phyloP scores from a whole-genome alignment of 2,329 filamentous ascomycete species.

The Botrytis squamosa region DNA sequence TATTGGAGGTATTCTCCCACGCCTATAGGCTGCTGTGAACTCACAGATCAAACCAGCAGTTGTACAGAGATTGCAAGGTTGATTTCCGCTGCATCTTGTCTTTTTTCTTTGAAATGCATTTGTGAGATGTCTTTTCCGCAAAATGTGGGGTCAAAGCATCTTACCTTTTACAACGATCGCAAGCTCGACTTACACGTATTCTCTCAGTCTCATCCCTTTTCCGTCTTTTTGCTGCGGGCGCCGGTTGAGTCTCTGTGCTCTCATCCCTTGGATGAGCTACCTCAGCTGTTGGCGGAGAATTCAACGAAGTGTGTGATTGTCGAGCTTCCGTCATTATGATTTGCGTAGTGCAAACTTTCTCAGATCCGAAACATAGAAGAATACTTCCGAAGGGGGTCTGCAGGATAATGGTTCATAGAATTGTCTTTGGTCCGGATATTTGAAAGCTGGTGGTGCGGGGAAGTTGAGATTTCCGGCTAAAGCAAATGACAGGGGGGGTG shows the following conservation, averaged over 20 bases:
- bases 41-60: constrained; percentile 41
- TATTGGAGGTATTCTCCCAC: constrained; percentile 46
- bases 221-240: constrained; percentile 22
- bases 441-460: constrained; percentile 10
- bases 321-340: constrained; percentile 7
- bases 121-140: not conserved
- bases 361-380: constrained; percentile 4
- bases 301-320: not conserved
- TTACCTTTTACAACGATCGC: constrained; percentile 50
- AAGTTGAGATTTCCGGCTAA: not conserved
- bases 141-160: constrained; percentile 19
- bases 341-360: not conserved
- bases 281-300: not conserved
- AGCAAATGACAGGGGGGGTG: not conserved
- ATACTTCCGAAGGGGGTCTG: not conserved
- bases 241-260: not conserved
- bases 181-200: constrained; percentile 46
- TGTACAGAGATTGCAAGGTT: constrained; percentile 43
- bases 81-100: constrained; percentile 43
- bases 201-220: constrained; percentile 28
- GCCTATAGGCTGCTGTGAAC: constrained; percentile 50
- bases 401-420: constrained; percentile 1
- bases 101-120: constrained; percentile 40
- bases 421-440: constrained; percentile 2
- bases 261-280: not conserved